Evolutionary conservation across 2,329 filamentous ascomycete genomes (phyloP).

Genomic region (Didymella pinodella): DNA sequence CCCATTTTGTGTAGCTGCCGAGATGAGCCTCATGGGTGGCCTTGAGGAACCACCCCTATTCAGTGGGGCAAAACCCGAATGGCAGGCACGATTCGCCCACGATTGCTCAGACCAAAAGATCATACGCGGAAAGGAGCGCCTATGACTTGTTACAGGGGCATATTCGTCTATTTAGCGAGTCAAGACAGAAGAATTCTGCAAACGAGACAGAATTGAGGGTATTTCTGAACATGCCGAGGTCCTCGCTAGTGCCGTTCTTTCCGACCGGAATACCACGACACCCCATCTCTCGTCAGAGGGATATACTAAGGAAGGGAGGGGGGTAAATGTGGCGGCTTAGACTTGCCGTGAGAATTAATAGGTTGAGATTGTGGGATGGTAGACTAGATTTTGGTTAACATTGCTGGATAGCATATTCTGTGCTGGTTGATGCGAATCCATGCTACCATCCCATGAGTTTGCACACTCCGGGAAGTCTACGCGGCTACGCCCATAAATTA

Average conservation of each 20-base stretch:
- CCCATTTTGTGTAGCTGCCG: conserved; percentile 1
- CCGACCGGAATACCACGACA: neutral
- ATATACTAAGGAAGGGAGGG: no score
- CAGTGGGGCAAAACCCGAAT: neutral
- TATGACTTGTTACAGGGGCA: neutral
- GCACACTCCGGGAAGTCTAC: no score
- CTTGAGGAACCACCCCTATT: neutral
- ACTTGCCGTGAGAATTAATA: no score
- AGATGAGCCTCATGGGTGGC: conserved; percentile 10
- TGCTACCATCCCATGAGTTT: no score
- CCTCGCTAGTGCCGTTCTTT: neutral
- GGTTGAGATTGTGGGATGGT: no score
- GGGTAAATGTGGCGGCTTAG: no score
- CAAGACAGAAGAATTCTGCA: no score
- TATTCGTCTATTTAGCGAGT: neutral
- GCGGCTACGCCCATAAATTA: neutral
- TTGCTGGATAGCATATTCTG: no score
- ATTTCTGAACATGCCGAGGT: neutral
- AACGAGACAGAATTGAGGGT: neutral
- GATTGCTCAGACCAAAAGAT: neutral
- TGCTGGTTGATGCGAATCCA: no score
- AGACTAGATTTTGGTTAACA: no score
- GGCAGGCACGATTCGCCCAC: neutral
- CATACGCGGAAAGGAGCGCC: neutral
- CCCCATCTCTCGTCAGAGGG: neutral